Evolutionary conservation across 495 filamentous ascomycete species (phyloP), one percentile per base, ranked within the genome.

Genomic region (Talaromyces liani): DNA sequence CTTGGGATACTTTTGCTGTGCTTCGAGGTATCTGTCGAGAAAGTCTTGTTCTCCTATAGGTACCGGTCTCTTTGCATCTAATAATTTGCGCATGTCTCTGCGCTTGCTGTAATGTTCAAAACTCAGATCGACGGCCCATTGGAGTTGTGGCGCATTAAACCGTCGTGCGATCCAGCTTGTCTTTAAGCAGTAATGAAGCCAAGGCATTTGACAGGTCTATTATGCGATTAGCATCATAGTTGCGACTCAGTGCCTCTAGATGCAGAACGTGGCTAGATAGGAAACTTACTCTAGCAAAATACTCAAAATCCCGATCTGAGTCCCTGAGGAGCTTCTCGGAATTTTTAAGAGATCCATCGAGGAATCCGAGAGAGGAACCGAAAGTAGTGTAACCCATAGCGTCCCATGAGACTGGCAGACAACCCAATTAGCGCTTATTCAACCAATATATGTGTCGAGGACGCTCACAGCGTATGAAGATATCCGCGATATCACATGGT

Each of bases 371-470:
- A 65, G 65, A 49, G 33, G 71, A 55, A 8, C 68, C 71, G 61
- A 76, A 76, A 31, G 74, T 77, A 33, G 70, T 64, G 51, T 75
- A 67, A 36, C 72, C 69, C 63, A 77, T 73, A 3, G 64, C 66
- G 62, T 77, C 75, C 70, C 72, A 78, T 18, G 75, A 75, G 63
- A 74, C 74, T 77, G 55, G 8, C 5, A 20, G 34, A 31, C 4
- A 55, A 55, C 20, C 14, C 8, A 3, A 24, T 55, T n/a, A 29
- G 51, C 22, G 10, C 7, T 27, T 16, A n/a, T 18, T 45, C 24
- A 16, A 47, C 6, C 16, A 29, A 10, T 9, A 56, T 29, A 45
- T 49, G 1, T 20, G 16, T 39, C 10, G 36, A 41, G 14, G 45
- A 20, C 45, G 60, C 65, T 61, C 41, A 71, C 66, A 71, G 29